Percentiles rank a stretch among this genome's conserved stretches.
Conservation (phyloP, 2,329 filamentous ascomycete species). For the Sclerotinia borealis region DNA sequence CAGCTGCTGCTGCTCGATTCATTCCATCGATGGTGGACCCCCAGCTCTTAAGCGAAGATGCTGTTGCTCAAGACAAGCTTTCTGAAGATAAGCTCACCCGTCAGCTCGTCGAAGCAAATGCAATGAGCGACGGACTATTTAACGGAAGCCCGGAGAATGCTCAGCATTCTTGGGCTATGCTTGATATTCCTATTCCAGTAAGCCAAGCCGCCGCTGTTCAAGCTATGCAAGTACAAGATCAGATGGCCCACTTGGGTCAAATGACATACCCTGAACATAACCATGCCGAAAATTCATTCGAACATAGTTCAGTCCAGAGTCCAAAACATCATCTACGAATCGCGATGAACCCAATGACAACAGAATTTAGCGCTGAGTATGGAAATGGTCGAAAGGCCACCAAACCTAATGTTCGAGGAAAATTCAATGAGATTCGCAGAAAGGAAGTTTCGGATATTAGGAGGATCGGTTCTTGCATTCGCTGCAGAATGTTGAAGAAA, state of each 20-base stretch:
- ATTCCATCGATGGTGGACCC: conserved; percentile 33
- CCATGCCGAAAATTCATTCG: conserved; percentile 13
- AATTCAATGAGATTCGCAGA: conserved; percentile 52
- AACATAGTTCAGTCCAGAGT: conserved; percentile 6
- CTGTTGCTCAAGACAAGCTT: conserved; percentile 17
- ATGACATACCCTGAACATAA: conserved; percentile 22
- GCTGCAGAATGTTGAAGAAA: conserved; percentile 60
- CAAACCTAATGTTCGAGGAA: conserved; percentile 45
- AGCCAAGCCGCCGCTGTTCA: conserved; percentile 1
- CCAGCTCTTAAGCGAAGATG: conserved; percentile 28
- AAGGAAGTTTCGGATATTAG: conserved; percentile 61
- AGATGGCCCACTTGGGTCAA: conserved; percentile 13
- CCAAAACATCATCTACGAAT: conserved; percentile 19
- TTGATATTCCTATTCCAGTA: conserved; percentile 16
- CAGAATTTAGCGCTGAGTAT: conserved; percentile 32
- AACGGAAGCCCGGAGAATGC: conserved; percentile 18
- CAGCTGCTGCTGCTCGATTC: conserved; percentile 28
- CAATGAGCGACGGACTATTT: conserved; percentile 20
- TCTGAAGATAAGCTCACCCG: conserved; percentile 22
- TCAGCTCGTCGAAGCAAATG: conserved; percentile 23
- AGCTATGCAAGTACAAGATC: conserved; percentile 3
- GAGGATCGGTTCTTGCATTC: conserved; percentile 59
- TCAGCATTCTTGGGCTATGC: conserved; percentile 26
- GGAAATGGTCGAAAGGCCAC: conserved; percentile 28
- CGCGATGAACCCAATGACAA: conserved; percentile 28